These are phyloP conservation scores for Naganishia antarctica DNA, from an alignment of 768 basidiomycete genomes.

Conservation along the genomic window DNA sequence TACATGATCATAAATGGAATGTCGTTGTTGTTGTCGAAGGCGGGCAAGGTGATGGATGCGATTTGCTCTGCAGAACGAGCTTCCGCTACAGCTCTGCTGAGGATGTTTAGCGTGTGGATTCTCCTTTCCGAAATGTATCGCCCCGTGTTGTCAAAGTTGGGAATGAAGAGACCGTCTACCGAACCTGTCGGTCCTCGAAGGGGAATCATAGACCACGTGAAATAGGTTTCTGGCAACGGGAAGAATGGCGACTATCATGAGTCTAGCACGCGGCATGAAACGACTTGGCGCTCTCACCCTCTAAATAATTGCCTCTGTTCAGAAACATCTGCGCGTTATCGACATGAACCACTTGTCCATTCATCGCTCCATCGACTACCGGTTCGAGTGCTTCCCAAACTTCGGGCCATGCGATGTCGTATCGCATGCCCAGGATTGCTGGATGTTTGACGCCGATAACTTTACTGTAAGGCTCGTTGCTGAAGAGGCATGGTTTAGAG, in stretches of 20 bases:
- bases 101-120: slow-evolving; percentile 9
- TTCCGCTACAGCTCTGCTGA: slow-evolving; percentile 6
- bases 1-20: slow-evolving; percentile 13
- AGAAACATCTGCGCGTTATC: slow-evolving; percentile 24
- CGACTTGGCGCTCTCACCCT: slow-evolving; percentile 17
- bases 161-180: slow-evolving; percentile 17
- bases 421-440: slow-evolving; percentile 20
- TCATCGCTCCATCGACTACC: slow-evolving; percentile 6
- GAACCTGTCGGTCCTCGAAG: neutral
- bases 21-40: slow-evolving; percentile 6
- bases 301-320: slow-evolving; percentile 9
- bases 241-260: neutral
- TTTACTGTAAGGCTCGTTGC: slow-evolving; percentile 23
- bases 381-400: slow-evolving; percentile 21
- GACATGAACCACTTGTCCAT: slow-evolving; percentile 16
- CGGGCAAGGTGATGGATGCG: neutral
- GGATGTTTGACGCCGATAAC: slow-evolving; percentile 26
- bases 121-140: slow-evolving; percentile 11
- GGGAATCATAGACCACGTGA: slow-evolving; percentile 18
- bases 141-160: slow-evolving; percentile 25
- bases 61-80: slow-evolving; percentile 2
- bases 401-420: slow-evolving; percentile 25
- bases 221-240: slow-evolving; percentile 2
- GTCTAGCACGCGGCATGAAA: neutral
- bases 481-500: neutral